Evolutionary conservation across 257 asterid species (phyloP).

Genomic region (Capsicum rhomboideum): DNA sequence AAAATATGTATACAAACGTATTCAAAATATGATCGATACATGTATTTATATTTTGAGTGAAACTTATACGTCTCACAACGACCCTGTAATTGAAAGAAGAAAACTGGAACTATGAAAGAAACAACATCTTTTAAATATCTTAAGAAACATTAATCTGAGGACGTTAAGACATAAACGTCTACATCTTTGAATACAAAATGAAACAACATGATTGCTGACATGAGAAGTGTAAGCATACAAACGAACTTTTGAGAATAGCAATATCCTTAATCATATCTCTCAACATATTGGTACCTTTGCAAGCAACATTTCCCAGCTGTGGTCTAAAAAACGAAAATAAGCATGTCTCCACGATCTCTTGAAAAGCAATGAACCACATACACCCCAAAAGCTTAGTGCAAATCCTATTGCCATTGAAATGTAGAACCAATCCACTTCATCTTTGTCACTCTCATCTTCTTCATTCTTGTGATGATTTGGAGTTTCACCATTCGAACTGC

Average conservation of each 20-base stretch:
- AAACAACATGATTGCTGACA: neutral
- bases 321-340: neutral
- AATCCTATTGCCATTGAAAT: constrained; percentile 14
- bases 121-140: no score
- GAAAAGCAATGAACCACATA: neutral
- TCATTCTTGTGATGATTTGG: neutral
- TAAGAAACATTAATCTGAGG: neutral
- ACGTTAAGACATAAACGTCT: neutral
- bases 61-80: no score
- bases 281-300: neutral
- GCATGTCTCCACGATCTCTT: neutral
- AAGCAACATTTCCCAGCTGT: neutral
- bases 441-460: neutral
- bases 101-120: no score
- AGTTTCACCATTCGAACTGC: neutral
- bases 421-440: constrained; percentile 4
- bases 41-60: no score
- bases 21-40: no score
- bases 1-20: no score
- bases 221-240: neutral
- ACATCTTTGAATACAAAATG: neutral
- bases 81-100: no score
- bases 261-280: neutral
- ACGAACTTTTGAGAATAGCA: neutral
- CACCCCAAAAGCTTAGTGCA: constrained; percentile 6